Percentiles rank a stretch among this genome's conserved stretches.
Evolutionary conservation across 1,284 basidiomycete genomes (phyloP).

Genomic region (Trametes hirsuta): DNA sequence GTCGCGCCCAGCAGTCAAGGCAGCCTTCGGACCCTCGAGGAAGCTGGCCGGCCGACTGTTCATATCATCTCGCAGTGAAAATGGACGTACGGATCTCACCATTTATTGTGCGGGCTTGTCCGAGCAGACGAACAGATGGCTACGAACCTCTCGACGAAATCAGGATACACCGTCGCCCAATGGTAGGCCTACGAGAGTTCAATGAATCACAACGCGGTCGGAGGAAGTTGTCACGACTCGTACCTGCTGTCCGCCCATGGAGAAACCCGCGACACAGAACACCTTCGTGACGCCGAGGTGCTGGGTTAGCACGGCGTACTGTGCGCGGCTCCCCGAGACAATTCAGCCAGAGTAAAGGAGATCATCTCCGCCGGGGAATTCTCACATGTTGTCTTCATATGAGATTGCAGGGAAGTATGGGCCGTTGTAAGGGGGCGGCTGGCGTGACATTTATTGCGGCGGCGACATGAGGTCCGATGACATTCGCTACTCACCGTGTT

Average conservation of each 20-base stretch:
- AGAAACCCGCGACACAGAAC: constrained; percentile 36
- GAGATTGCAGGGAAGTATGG: constrained; percentile 38
- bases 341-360: neutral
- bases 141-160: constrained; percentile 42
- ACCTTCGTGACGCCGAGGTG: constrained; percentile 31
- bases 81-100: constrained; percentile 25
- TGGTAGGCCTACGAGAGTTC: constrained; percentile 34
- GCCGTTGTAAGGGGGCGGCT: constrained; percentile 38
- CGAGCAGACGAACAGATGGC: constrained; percentile 41
- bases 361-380: neutral
- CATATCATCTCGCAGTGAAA: neutral
- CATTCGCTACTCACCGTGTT: constrained; percentile 28
- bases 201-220: neutral
- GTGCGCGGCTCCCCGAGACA: constrained; percentile 24
- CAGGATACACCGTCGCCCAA: constrained; percentile 40
- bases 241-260: constrained; percentile 39
- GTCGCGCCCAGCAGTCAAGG: constrained; percentile 40
- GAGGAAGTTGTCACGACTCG: neutral
- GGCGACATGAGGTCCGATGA: neutral
- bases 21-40: constrained; percentile 43
- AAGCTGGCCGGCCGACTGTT: constrained; percentile 30
- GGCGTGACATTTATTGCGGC: neutral
- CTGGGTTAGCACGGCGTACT: constrained; percentile 35
- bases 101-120: constrained; percentile 44
- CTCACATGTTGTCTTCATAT: constrained; percentile 35